Conservation (phyloP, 225 moss, liverwort and hornwort genomes). For the Marchantia paleacea region DNA sequence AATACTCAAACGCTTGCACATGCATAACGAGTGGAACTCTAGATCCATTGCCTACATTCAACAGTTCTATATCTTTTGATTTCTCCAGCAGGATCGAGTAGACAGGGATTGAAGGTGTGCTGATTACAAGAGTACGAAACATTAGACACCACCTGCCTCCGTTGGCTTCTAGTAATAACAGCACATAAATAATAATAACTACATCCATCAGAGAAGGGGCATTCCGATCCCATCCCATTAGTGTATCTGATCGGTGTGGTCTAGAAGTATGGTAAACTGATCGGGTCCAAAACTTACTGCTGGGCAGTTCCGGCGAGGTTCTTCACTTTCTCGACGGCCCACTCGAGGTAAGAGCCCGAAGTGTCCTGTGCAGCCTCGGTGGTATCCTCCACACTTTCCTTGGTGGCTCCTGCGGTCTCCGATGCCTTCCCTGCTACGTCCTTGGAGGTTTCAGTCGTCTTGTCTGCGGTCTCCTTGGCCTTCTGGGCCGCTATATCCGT, state of each 20-base stretch:
- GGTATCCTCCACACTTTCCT: conserved; percentile 12
- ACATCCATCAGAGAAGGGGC: not conserved
- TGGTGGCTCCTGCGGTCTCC: not conserved
- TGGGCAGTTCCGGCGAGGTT: conserved; percentile 6
- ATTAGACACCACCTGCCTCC: no score
- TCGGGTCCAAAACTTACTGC: conserved; percentile 9
- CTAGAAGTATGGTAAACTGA: not conserved
- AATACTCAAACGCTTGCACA: no score
- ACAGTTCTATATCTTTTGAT: no score
- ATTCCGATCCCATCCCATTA: no score
- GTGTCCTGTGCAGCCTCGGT: conserved; percentile 9
- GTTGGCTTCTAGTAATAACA: not conserved
- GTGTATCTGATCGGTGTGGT: no score
- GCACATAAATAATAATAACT: no score
- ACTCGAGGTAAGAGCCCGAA: conserved; percentile 22
- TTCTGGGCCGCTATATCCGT: not conserved
- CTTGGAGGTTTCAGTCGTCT: not conserved
- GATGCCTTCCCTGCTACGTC: not conserved
- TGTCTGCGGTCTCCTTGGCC: not conserved
- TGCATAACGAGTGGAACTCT: no score
- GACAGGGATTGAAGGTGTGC: no score
- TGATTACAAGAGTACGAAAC: no score
- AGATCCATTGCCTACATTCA: no score
- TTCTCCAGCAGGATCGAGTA: no score
- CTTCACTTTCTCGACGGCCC: conserved; percentile 29